phyloP scores from a whole-genome alignment of 345 rosid genomes.

The Clausena lansium region DNA sequence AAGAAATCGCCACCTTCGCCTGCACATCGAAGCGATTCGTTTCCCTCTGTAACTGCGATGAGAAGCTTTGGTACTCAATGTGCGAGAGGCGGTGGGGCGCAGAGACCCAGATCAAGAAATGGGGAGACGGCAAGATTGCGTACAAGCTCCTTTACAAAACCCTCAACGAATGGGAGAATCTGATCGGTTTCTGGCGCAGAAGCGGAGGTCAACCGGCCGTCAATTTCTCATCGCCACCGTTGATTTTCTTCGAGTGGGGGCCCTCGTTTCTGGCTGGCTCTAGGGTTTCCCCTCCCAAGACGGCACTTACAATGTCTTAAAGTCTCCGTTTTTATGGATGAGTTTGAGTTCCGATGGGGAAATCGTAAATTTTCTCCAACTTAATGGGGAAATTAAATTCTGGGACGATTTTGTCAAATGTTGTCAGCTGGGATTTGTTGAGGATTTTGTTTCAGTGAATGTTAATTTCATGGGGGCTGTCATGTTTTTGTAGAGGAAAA shows the following conservation, averaged over 20 bases:
- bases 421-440: constrained; percentile 26
- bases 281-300: constrained; percentile 48
- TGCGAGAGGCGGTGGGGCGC: constrained; percentile 82
- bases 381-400: constrained; percentile 34
- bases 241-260: constrained; percentile 86
- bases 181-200: constrained; percentile 93
- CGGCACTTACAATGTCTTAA: constrained; percentile 45
- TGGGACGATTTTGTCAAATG: constrained; percentile 23
- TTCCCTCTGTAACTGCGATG: constrained; percentile 54
- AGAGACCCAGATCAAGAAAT: constrained; percentile 61
- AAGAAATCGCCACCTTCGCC: constrained; percentile 66
- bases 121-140: constrained; percentile 68
- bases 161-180: constrained; percentile 57
- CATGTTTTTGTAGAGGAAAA: constrained; percentile 78
- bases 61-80: constrained; percentile 68
- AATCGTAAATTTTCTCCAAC: constrained; percentile 49
- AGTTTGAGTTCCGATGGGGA: constrained; percentile 56
- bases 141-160: constrained; percentile 64
- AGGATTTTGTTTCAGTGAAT: constrained; percentile 54
- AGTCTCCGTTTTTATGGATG: constrained; percentile 66
- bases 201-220: constrained; percentile 45
- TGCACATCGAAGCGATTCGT: constrained; percentile 74
- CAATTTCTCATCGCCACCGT: constrained; percentile 42
- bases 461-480: constrained; percentile 65
- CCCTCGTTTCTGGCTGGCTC: constrained; percentile 65